Base-by-base conservation (phyloP, 495 filamentous ascomycete genomes). In the Lasiosphaeris hirsuta region DNA sequence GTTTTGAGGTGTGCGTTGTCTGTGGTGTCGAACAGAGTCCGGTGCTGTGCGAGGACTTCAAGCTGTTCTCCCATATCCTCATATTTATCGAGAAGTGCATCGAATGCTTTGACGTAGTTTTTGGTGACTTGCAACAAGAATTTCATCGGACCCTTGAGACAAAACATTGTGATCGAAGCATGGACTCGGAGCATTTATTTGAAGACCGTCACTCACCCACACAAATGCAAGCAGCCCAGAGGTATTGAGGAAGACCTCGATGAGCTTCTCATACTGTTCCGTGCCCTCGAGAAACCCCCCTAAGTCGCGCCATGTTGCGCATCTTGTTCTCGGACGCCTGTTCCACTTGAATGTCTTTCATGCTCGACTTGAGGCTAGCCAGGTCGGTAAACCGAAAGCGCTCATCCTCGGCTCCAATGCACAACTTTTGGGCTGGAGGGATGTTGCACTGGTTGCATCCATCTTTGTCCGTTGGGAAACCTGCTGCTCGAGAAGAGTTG, bases 61-160 rank as follows among this genome's bases (percentile, higher is more conserved):
- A 55, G 11, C 52, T 55, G 52, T 23, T 55, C 40, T 7, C 52
- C 40, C 30, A 55, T 55, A 1, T 55, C 52, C 52, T 55, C 52
- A 37, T 55, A 55, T 7, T 34, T 8, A 2, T 55, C 41, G 18
- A 55, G 40, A 10, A 44, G 40, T 14, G 15, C 52, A 30, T 55
- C 52, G 37, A 55, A 55, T 39, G 30, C 52, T 35, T 10, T 55
- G 52, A 55, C 9, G 15, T 55, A 18, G 46, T 55, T 55, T 30
- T 41, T 35, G 7, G 52, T 36, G 15, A 55, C 52, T 17, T 55
- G 52, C 4, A 55, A 15, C 18, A 55, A 41, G 18, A 55, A 55
- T 23, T 55, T 46, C 52, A 55, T 45, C 0, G 39, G 52, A 1
- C 52, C 52, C 52, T 55, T 7, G 10, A 1, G n/a, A n/a, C n/a